These are phyloP conservation scores for Lecanoromycetidae sp. DNA, from an alignment of 2,329 filamentous ascomycete species.

Conservation along the genomic window DNA sequence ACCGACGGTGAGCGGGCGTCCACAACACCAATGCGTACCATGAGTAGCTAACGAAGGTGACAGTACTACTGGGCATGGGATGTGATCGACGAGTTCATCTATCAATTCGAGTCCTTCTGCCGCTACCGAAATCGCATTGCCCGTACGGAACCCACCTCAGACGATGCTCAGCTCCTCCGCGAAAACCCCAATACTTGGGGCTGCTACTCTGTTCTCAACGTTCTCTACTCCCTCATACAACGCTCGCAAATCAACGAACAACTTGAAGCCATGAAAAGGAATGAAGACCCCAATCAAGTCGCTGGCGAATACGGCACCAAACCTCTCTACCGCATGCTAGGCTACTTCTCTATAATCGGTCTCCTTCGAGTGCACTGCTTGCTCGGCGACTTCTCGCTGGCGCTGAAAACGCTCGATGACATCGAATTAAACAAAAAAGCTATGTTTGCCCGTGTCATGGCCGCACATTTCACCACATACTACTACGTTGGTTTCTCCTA, in stretches of 20 bases:
- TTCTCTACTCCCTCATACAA: conserved; percentile 97
- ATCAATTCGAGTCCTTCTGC: conserved; percentile 99
- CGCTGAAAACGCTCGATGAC: conserved; percentile 96
- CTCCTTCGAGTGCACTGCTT: conserved; percentile 91
- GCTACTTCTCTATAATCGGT: conserved; percentile 98
- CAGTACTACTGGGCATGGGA: conserved; percentile 99
- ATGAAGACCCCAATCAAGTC: conserved; percentile 75
- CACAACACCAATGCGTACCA: conserved; percentile 7
- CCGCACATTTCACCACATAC: conserved; percentile 98
- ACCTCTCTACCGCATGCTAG: conserved; percentile 93
- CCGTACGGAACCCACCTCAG: conserved; percentile 66
- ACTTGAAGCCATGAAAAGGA: conserved; percentile 83
- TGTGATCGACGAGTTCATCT: conserved; percentile 99
- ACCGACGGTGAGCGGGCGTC: conserved; percentile 63
- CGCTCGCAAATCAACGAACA: conserved; percentile 97
- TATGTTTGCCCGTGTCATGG: conserved; percentile 99
- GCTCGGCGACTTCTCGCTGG: conserved; percentile 93
- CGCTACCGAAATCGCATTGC: conserved; percentile 90
- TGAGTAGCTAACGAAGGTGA: conserved; percentile 15
- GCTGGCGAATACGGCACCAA: conserved; percentile 92
- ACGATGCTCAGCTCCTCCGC: conserved; percentile 80
- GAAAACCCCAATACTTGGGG: conserved; percentile 99
- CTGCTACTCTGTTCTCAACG: conserved; percentile 98
- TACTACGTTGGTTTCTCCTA: conserved; percentile 99
- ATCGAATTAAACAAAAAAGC: conserved; percentile 99